phyloP scores from a whole-genome alignment of 345 rosid species.

The Bruguiera sexangula region DNA sequence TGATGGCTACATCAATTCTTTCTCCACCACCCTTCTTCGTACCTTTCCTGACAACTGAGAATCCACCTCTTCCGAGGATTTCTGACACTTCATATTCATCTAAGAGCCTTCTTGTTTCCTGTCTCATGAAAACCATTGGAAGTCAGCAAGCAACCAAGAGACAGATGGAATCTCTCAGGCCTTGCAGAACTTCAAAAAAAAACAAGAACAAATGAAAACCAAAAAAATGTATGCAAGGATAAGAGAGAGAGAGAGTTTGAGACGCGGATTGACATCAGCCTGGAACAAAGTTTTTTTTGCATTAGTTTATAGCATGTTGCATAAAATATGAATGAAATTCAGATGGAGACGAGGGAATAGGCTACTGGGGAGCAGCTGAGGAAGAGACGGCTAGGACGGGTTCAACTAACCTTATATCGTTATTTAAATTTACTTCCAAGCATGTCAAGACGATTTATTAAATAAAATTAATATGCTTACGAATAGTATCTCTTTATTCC shows the following conservation, averaged over 20 bases:
- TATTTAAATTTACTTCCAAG: too few relatives aligned
- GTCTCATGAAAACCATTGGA: slow-evolving; percentile 34
- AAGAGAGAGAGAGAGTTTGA: slow-evolving; percentile 9
- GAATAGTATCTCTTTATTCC: too few relatives aligned
- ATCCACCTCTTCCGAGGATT: slow-evolving; percentile 60
- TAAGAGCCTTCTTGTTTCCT: slow-evolving; percentile 40
- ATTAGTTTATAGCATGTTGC: slow-evolving; percentile 20
- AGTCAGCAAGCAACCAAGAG: neutral
- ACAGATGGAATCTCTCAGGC: slow-evolving; percentile 1
- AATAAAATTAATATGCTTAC: too few relatives aligned
- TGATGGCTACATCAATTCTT: slow-evolving; percentile 42
- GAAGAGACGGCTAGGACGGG: slow-evolving; percentile 27
- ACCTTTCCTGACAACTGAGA: slow-evolving; percentile 62
- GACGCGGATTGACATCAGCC: slow-evolving; percentile 36
- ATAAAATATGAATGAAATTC: slow-evolving; percentile 21
- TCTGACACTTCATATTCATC: slow-evolving; percentile 53
- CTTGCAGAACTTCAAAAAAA: neutral
- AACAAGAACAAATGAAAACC: neutral
- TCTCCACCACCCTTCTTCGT: slow-evolving; percentile 30
- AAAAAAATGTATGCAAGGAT: slow-evolving; percentile 11
- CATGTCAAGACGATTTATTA: too few relatives aligned
- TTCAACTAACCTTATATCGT: slow-evolving; percentile 18
- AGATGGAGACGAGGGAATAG: slow-evolving; percentile 28
- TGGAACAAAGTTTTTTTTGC: slow-evolving; percentile 2
- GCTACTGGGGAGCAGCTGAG: slow-evolving; percentile 12